Evolutionary conservation across 352 stramenopile species (phyloP), one percentile per base, ranked within the genome.

Genomic region (Phytophthora pinifolia): DNA sequence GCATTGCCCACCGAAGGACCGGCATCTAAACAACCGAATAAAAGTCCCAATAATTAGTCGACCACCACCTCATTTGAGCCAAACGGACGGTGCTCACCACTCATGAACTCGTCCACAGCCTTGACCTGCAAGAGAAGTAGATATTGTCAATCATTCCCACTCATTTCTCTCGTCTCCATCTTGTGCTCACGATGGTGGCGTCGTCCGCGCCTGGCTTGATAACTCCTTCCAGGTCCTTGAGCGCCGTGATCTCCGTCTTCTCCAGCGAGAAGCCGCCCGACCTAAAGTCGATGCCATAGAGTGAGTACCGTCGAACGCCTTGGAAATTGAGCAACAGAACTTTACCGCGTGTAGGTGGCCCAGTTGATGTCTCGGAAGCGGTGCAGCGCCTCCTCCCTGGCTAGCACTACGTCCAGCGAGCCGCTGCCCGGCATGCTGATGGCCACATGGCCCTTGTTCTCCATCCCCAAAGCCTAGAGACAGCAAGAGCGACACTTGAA

Each of bases 301-400:
- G 22, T 6, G 22, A 3, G 22, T 5, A 27, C 22, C 22, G 22
- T 5, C 22, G 22, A 27, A 27, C 22, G 22, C 2, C 22, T 27
- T 5, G 22, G 4, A 27, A 27, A 27, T 27, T 27, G 22, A 27
- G 22, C 22, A 27, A 27, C 22, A 27, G 22, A 27, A 27, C 22
- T 27, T 27, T 67, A 92, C 83, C 85, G 83, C 51, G 85, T 92
- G 70, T 95, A 95, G 17, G 83, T 92, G 46, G 78, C 83, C 85
- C 85, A 95, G 64, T 95, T 95, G 62, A 95, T 95, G 62, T 94
- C 85, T 46, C 85, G 81, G 69, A 95, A 95, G 59, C 83, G 84
- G 55, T 89, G 72, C 43, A 95, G 67, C 55, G 85, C 85, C 65
- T 95, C 83, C 62, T 95, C 85, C 17, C 85, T 67, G 18, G 81